These are phyloP conservation scores for Ceratopteris richardii DNA, from an alignment of 75 land plant genomes.

Conservation along the genomic window DNA sequence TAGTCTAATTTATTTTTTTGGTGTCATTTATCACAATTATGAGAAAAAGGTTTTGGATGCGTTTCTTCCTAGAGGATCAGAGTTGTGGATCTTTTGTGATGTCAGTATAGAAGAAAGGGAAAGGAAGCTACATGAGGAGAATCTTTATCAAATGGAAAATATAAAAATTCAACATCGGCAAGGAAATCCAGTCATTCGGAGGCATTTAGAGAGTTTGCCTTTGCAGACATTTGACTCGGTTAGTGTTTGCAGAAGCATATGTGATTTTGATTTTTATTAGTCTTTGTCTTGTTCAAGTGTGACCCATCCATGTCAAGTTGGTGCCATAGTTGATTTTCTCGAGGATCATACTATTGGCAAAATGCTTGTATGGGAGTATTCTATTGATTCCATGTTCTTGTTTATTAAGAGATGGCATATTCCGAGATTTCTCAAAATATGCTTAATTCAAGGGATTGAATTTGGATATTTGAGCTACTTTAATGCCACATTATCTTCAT, in stretches of 20 bases:
- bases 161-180: slow-evolving; percentile 39
- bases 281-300: too few relatives aligned
- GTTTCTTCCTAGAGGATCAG: slow-evolving; percentile 47
- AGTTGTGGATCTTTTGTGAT: slow-evolving; percentile 65
- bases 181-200: slow-evolving; percentile 52
- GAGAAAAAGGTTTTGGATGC: slow-evolving; percentile 42
- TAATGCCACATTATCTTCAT: too few relatives aligned
- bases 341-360: too few relatives aligned
- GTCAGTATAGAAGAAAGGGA: slow-evolving; percentile 46
- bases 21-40: not conserved
- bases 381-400: too few relatives aligned
- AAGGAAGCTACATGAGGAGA: slow-evolving; percentile 38
- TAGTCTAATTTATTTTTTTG: too few relatives aligned
- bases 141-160: slow-evolving; percentile 31
- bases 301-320: too few relatives aligned
- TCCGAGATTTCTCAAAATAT: too few relatives aligned
- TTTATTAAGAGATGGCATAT: too few relatives aligned
- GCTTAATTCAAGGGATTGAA: too few relatives aligned
- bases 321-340: too few relatives aligned
- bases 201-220: slow-evolving; percentile 63
- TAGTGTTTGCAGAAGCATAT: slow-evolving; percentile 5
- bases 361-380: too few relatives aligned
- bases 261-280: not conserved
- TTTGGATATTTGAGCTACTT: too few relatives aligned
- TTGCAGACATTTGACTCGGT: slow-evolving; percentile 82